Base-by-base conservation (phyloP, 2,329 filamentous ascomycete genomes). In the Aaosphaeria pasadenensis region DNA sequence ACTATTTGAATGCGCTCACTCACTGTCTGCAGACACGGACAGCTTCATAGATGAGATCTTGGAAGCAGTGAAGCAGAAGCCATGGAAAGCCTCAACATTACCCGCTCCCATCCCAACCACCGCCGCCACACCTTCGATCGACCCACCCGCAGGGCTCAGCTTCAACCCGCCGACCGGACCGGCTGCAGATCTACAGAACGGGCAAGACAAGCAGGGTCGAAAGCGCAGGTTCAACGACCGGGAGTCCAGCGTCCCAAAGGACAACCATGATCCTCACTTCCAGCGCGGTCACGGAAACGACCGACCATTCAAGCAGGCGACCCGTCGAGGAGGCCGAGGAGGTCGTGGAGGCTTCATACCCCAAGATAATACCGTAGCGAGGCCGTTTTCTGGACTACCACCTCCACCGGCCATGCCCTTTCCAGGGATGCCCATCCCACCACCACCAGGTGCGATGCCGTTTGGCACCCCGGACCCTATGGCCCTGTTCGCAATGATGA, bases 21-120 rank as follows among this genome's bases (percentile, higher is more conserved):
- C 30, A 58, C 35, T 6, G 13, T 2, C 24, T 7, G 1, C 45
- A 83, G 83, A 85, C 57, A 78, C 83, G 1, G 69, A 72, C 4
- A 62, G 74, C 2, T 91, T 92, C 57, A 84, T 90, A 32, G 76
- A 85, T 59, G 86, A 91, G 59, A 78, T 91, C 17, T 86, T 91
- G 60, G 70, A 79, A 44, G 82, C 82, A 5, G 79, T 92, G 49
- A 71, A 78, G 40, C 80, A 80, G 62, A 85, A 81, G 51, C 66
- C 66, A 5, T 72, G 59, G 55, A 61, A 64, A 48, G 70, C 72
- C 35, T 50, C 69, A 24, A 55, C 47, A 32, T 51, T 47, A 41
- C 30, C 46, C 31, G 33, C 59, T 38, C 43, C 65, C 29, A 49
- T 54, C 43, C 44, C 55, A 30, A 42, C 61, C 32, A 33, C 33